Evolutionary conservation across 345 rosid genomes (phyloP).

Genomic region (Gossypium arboreum): DNA sequence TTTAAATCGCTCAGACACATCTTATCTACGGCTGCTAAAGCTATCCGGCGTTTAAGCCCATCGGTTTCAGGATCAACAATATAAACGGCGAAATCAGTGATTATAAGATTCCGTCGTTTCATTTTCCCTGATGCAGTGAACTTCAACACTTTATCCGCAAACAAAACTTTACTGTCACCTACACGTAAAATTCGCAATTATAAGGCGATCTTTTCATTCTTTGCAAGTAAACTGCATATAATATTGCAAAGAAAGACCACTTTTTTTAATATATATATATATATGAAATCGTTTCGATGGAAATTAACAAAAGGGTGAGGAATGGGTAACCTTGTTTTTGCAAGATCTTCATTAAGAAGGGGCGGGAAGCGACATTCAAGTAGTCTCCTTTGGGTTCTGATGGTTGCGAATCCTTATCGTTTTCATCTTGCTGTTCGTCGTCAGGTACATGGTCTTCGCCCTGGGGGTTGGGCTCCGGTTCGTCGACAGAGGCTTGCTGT

Average conservation of each 20-base stretch:
- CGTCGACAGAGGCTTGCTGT: constrained; percentile 54
- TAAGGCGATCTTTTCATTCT: neutral
- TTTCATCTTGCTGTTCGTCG: constrained; percentile 33
- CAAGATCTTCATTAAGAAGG: constrained; percentile 64
- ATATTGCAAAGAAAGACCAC: neutral
- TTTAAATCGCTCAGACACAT: constrained; percentile 73
- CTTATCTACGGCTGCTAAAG: constrained; percentile 78
- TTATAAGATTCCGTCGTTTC: constrained; percentile 67
- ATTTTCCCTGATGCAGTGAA: constrained; percentile 85
- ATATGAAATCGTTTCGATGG: neutral
- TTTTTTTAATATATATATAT: no score
- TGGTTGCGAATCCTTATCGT: constrained; percentile 23
- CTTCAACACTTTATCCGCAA: constrained; percentile 90
- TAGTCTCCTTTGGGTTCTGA: constrained; percentile 69
- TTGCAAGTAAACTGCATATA: neutral
- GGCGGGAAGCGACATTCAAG: constrained; percentile 67
- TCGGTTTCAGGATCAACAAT: constrained; percentile 74
- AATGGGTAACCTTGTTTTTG: constrained; percentile 67
- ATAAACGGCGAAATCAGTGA: constrained; percentile 75
- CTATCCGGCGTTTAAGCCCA: constrained; percentile 73
- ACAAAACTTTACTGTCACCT: constrained; percentile 74
- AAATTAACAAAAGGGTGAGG: neutral
- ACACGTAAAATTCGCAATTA: neutral
- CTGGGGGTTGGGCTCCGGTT: constrained; percentile 30
- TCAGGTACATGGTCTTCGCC: constrained; percentile 31